phyloP scores from a whole-genome alignment of 768 basidiomycete species.

The Gautieria morchelliformis region DNA sequence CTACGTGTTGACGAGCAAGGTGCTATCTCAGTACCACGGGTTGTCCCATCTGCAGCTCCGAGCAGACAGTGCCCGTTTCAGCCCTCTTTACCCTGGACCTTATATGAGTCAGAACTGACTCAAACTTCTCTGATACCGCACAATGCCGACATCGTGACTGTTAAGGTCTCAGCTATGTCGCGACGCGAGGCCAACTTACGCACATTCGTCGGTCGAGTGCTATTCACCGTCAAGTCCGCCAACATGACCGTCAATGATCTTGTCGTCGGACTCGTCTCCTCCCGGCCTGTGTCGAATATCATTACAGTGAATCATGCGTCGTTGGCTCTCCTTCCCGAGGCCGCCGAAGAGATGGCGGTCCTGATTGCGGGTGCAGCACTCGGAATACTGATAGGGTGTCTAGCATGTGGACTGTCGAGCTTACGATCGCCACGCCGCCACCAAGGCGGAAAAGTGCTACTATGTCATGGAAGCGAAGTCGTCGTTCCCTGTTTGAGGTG shows the following conservation, averaged over 20 bases:
- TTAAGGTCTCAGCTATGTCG: background rate
- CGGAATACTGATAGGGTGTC: background rate
- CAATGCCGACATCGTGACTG: background rate
- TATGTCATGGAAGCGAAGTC: background rate
- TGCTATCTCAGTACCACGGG: constrained; percentile 20
- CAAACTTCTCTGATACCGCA: background rate
- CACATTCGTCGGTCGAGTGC: background rate
- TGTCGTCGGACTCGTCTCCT: background rate
- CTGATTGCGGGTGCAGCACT: background rate
- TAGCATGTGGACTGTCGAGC: background rate
- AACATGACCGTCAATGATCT: background rate
- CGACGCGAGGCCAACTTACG: background rate
- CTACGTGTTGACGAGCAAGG: constrained; percentile 20
- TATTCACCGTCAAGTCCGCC: background rate
- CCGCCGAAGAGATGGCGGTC: background rate
- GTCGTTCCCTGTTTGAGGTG: background rate
- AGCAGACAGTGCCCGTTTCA: background rate
- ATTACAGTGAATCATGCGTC: background rate
- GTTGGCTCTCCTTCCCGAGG: background rate
- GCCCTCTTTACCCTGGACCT: background rate
- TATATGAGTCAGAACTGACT: background rate
- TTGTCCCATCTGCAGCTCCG: constrained; percentile 17
- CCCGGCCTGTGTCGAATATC: background rate
- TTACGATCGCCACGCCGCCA: background rate
- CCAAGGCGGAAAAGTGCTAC: background rate